These are phyloP conservation scores for Komagataella kurtzmanii DNA, from an alignment of 805 yeast species.

Conservation along the genomic window DNA sequence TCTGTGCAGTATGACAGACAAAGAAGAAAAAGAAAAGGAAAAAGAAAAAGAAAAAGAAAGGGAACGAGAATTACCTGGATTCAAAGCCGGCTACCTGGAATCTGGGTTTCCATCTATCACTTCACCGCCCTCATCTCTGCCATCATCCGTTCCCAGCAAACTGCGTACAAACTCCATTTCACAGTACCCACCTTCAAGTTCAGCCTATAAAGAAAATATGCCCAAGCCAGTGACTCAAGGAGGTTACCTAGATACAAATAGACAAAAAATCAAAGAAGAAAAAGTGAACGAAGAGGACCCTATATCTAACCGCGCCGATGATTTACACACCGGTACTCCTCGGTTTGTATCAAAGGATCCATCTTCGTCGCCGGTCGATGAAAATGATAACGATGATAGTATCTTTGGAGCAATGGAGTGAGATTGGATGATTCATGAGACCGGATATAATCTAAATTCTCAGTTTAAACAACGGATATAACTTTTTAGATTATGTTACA, in stretches of 20 bases:
- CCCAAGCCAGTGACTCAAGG: conserved; percentile 10
- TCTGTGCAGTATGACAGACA: conserved; percentile 59
- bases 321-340: not conserved
- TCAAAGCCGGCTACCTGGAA: conserved; percentile 2
- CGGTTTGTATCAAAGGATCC: conserved; percentile 3
- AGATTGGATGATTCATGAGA: not conserved
- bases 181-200: conserved; percentile 27
- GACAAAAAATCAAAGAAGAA: conserved; percentile 4
- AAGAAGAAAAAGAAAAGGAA: not conserved
- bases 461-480: not conserved
- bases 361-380: conserved; percentile 3
- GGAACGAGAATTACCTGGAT: conserved; percentile 2
- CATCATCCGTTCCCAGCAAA: not conserved
- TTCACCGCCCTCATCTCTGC: conserved; percentile 5
- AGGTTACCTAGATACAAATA: conserved; percentile 18
- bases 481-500: not conserved
- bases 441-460: not conserved
- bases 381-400: conserved; percentile 15
- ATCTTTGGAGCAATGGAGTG: conserved; percentile 25
- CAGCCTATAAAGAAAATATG: conserved; percentile 1
- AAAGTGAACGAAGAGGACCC: conserved; percentile 2
- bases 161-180: conserved; percentile 19
- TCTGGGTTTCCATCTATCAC: conserved; percentile 6
- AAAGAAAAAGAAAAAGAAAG: conserved; percentile 2
- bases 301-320: conserved; percentile 5